Conservation (phyloP, 2,329 filamentous ascomycete genomes). For the Elsinoe necatrix region DNA sequence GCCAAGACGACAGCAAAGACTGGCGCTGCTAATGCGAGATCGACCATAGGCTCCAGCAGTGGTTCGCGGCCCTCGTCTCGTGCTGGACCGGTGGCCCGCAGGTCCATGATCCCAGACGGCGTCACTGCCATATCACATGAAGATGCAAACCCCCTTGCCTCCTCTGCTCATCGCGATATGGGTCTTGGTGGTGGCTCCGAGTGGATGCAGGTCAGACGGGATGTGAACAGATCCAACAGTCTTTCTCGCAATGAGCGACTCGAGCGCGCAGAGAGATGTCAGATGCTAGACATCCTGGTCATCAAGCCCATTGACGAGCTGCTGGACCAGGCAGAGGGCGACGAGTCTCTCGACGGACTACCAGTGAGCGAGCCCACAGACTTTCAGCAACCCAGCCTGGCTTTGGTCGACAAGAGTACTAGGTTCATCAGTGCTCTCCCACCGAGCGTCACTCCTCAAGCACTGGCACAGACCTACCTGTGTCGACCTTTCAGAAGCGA, state of each 20-base stretch:
- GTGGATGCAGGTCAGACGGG: constrained; percentile 95
- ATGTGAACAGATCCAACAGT: constrained; percentile 92
- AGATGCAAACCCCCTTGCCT: constrained; percentile 22
- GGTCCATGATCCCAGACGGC: constrained; percentile 38
- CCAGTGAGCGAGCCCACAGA: constrained; percentile 76
- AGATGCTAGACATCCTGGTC: constrained; percentile 87
- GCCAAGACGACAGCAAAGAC: constrained; percentile 66
- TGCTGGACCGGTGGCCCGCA: constrained; percentile 39
- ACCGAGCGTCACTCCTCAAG: constrained; percentile 69
- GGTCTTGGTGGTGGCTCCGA: constrained; percentile 60
- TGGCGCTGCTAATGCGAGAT: constrained; percentile 82
- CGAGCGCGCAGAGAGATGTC: constrained; percentile 79
- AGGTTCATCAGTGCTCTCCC: constrained; percentile 81
- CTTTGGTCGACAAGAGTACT: constrained; percentile 89
- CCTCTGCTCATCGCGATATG: constrained; percentile 56
- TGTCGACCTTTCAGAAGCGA: constrained; percentile 92
- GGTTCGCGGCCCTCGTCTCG: constrained; percentile 27
- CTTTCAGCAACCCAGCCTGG: constrained; percentile 62
- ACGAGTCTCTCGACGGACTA: constrained; percentile 77
- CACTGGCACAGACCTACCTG: constrained; percentile 81
- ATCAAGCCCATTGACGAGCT: constrained; percentile 86
- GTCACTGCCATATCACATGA: constrained; percentile 50
- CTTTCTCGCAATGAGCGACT: constrained; percentile 78
- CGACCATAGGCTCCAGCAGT: constrained; percentile 62
- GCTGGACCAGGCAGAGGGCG: constrained; percentile 74